These are phyloP conservation scores for Speleostelium caveatum DNA, from an alignment of 78 protist species.

Conservation along the genomic window DNA sequence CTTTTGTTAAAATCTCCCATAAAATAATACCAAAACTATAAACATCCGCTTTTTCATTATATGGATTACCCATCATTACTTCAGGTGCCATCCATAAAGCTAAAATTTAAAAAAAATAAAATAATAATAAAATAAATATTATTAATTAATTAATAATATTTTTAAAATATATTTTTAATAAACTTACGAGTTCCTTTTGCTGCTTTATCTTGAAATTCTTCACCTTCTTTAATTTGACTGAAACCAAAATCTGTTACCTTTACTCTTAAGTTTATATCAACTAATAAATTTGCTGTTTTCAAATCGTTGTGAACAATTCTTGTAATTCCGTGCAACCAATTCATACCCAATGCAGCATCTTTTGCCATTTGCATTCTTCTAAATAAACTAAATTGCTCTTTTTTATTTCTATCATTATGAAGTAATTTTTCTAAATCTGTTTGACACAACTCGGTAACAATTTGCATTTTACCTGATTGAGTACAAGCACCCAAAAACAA, in stretches of 20 bases:
- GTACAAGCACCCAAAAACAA: constrained; percentile 84
- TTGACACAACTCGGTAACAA: constrained; percentile 78
- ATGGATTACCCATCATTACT: constrained; percentile 84
- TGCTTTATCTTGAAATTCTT: constrained; percentile 77
- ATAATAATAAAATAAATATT: background rate
- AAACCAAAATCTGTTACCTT: constrained; percentile 84
- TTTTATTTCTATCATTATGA: constrained; percentile 48
- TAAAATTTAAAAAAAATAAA: background rate
- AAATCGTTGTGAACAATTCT: constrained; percentile 80
- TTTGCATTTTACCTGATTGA: constrained; percentile 73
- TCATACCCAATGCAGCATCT: constrained; percentile 87
- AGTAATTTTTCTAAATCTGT: constrained; percentile 76
- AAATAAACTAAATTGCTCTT: constrained; percentile 66
- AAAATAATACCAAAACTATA: constrained; percentile 82
- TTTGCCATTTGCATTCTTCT: constrained; percentile 81
- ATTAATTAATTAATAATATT: background rate
- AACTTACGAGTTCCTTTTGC: constrained; percentile 80
- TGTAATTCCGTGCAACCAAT: constrained; percentile 85
- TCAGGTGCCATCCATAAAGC: constrained; percentile 87
- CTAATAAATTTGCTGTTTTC: constrained; percentile 76
- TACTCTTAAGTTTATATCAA: constrained; percentile 65
- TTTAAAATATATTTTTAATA: background rate
- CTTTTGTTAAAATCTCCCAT: constrained; percentile 80
- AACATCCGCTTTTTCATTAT: constrained; percentile 82
- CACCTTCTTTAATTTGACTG: constrained; percentile 77